phyloP scores from a whole-genome alignment of 805 yeast genomes.

The Ogataea angusta region DNA sequence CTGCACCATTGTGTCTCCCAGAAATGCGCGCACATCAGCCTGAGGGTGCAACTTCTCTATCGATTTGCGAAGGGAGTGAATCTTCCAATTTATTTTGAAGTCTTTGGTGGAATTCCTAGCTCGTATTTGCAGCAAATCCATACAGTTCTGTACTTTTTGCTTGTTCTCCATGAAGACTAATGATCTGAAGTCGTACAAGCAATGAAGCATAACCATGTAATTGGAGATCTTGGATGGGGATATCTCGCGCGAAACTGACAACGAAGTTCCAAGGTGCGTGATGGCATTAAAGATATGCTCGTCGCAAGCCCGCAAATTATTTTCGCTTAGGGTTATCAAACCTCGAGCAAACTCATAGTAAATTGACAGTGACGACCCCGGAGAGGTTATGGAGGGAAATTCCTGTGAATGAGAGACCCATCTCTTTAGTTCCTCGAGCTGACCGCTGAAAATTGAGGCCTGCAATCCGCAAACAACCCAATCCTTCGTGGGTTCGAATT shows the following conservation, averaged over 20 bases:
- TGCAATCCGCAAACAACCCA: slow-evolving; percentile 71
- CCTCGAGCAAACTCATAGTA: slow-evolving; percentile 67
- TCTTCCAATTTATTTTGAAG: slow-evolving; percentile 44
- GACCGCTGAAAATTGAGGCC: slow-evolving; percentile 68
- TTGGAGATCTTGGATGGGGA: slow-evolving; percentile 50
- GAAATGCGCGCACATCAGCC: slow-evolving; percentile 26
- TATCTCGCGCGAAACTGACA: slow-evolving; percentile 47
- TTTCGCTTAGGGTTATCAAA: slow-evolving; percentile 40
- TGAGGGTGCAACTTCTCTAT: slow-evolving; percentile 31
- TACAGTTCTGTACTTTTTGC: slow-evolving; percentile 14
- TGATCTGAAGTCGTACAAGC: slow-evolving; percentile 54
- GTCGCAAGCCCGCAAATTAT: slow-evolving; percentile 34
- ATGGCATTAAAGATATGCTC: slow-evolving; percentile 50
- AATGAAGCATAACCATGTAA: slow-evolving; percentile 53
- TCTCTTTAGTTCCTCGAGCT: slow-evolving; percentile 42
- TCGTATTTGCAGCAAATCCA: slow-evolving; percentile 21
- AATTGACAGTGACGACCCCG: slow-evolving; percentile 52
- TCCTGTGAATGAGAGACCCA: slow-evolving; percentile 59
- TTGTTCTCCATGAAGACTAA: slow-evolving; percentile 27
- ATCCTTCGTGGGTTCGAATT: slow-evolving; percentile 40
- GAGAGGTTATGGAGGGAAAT: slow-evolving; percentile 31
- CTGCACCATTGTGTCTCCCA: slow-evolving; percentile 52
- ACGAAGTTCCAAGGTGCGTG: slow-evolving; percentile 54
- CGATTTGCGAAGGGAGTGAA: slow-evolving; percentile 42
- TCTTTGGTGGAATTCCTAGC: slow-evolving; percentile 29